Percentiles rank a stretch among this genome's conserved stretches.
Conservation (phyloP, 441 rosid genomes). For the Adansonia madagascariensis region DNA sequence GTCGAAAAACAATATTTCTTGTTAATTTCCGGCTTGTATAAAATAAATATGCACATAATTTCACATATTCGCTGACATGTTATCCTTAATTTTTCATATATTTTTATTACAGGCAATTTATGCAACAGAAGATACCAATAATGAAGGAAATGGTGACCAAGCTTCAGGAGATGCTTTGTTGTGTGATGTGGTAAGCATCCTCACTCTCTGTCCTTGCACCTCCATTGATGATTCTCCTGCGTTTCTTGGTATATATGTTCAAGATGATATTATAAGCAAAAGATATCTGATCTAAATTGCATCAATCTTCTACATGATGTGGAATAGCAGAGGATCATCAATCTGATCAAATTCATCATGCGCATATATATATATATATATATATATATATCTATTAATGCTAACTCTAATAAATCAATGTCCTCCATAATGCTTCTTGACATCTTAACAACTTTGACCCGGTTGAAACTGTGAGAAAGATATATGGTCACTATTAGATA, state of each 20-base stretch:
- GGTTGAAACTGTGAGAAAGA: neutral
- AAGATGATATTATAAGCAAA: neutral
- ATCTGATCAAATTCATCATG: neutral
- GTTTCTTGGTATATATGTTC: neutral
- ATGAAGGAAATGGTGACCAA: constrained; percentile 31
- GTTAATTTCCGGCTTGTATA: neutral
- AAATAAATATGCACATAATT: neutral
- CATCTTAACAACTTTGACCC: neutral
- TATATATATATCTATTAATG: too few species aligned
- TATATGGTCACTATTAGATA: neutral
- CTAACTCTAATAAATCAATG: neutral
- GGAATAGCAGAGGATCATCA: too few species aligned
- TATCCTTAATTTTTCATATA: neutral
- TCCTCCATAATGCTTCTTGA: neutral
- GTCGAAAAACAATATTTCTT: neutral
- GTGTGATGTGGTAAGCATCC: constrained; percentile 28
- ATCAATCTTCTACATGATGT: too few species aligned
- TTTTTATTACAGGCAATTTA: constrained; percentile 42
- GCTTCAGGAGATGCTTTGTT: constrained; percentile 28
- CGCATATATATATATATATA: too few species aligned
- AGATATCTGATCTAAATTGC: neutral
- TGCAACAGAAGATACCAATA: constrained; percentile 35
- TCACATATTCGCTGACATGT: neutral
- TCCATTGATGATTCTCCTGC: neutral
- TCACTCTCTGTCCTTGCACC: neutral